Base-by-base conservation (phyloP, 331 rosid genomes). In the Rhamnella rubrinervis region DNA sequence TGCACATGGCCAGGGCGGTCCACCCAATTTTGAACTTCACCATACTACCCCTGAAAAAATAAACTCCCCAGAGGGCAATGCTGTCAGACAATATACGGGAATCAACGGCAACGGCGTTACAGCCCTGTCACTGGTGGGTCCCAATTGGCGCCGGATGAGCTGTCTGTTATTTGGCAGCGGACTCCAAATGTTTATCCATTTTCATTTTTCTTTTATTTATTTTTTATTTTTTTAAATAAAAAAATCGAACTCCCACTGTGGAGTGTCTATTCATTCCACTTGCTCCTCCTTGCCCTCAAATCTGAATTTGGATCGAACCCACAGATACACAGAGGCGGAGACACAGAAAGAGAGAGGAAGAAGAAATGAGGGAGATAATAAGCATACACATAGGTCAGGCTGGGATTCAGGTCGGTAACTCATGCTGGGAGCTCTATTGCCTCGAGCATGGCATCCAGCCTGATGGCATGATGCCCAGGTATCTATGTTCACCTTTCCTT, bases 381-480 rank as follows among this genome's bases (percentile, higher is more conserved):
- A 95, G 98, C 87, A 86, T 95, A 49, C 98, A 95, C 83, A 95
- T 95, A 8, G 98, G 98, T 25, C 98, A 95, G 47, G 98, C 98
- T 21, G 98, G 98, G 4, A 95, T 95, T 55, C 98, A 95, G 73
- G 98, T 95, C 14, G 98, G 98, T 0, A 95, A 95, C 62, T 95
- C 98, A 0, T 93, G 98, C 76, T 93, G 98, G 98, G 98, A 93
- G 79, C 98, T 93, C 18, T 93, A 93, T 78, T 93, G 98, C 60
- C 98, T 93, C 49, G 98, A 93, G 64, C 98, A 93, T 85, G 98
- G 90, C 81, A 93, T 95, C 71, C 95, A 87, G 8, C 91, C 87
- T 2, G 98, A 95, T 17, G 98, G 98, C 17, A 83, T 82, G 86
- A 95, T 95, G 97, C 98, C 96, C 3, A 88, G 98, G 98, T 89